These are phyloP conservation scores for Apophysomyces variabilis DNA, from an alignment of 371 early-diverging fungal species.

Conservation along the genomic window DNA sequence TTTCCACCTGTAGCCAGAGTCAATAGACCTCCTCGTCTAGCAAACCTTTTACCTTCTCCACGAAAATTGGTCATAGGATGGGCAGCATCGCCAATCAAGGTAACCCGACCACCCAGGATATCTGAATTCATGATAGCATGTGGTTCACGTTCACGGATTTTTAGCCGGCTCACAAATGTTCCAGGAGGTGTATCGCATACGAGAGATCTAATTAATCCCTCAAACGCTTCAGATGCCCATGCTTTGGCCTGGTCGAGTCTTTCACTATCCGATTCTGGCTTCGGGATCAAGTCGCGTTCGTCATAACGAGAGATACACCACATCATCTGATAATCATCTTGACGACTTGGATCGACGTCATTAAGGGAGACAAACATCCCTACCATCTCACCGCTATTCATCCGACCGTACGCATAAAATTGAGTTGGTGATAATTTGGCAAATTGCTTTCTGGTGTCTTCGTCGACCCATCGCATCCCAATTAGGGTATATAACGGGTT, in stretches of 20 bases:
- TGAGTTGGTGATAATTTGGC: conserved; percentile 2
- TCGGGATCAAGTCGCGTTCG: not conserved
- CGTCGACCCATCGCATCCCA: conserved; percentile 12
- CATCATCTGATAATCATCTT: conserved; percentile 12
- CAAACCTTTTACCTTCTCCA: conserved; percentile 27
- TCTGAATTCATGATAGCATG: not conserved
- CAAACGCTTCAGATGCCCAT: conserved; percentile 10
- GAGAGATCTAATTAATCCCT: not conserved
- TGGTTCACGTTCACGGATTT: conserved; percentile 26
- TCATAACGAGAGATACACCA: conserved; percentile 19
- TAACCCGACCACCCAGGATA: conserved; percentile 13
- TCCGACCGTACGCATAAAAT: not conserved
- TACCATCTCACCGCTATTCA: not conserved
- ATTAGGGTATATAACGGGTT: conserved; percentile 18
- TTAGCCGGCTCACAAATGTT: conserved; percentile 1
- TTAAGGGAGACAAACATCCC: conserved; percentile 14
- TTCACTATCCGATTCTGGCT: conserved; percentile 11
- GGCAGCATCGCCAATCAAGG: conserved; percentile 31
- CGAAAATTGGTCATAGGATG: conserved; percentile 30
- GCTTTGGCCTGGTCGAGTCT: conserved; percentile 10
- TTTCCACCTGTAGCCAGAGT: conserved; percentile 15
- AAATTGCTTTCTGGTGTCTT: not conserved
- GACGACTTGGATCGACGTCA: conserved; percentile 14
- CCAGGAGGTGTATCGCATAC: conserved; percentile 12
- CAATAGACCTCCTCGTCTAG: not conserved